Percentiles rank a stretch among this genome's conserved stretches.
Evolutionary conservation across 2,329 filamentous ascomycete genomes (phyloP).

Genomic region (Diplodia mutila): DNA sequence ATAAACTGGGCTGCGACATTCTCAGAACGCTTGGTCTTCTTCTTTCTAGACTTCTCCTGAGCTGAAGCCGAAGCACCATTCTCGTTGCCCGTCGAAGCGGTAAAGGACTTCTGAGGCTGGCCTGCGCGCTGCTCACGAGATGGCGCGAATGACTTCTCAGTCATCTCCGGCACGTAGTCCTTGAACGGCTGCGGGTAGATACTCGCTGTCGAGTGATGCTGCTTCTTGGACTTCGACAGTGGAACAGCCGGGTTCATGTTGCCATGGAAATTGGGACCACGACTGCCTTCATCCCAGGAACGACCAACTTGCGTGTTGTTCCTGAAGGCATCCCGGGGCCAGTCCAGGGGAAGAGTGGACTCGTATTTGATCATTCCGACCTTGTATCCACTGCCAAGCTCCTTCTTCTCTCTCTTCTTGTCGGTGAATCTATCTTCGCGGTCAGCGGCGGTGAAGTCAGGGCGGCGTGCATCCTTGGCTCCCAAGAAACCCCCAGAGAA

Average conservation of each 20-base stretch:
- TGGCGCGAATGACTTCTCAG: neutral
- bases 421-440: neutral
- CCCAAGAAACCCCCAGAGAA: slow-evolving; percentile 49
- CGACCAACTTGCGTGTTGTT: slow-evolving; percentile 82
- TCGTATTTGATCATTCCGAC: slow-evolving; percentile 15
- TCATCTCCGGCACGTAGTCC: neutral
- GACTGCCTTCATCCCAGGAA: slow-evolving; percentile 77
- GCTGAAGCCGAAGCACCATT: neutral
- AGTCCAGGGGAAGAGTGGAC: slow-evolving; percentile 17
- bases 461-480: slow-evolving; percentile 37
- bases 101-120: neutral
- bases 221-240: slow-evolving; percentile 1
- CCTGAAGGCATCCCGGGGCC: slow-evolving; percentile 12
- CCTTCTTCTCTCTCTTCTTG: neutral
- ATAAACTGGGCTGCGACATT: neutral
- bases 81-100: neutral
- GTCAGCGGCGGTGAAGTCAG: slow-evolving; percentile 30
- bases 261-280: neutral
- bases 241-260: slow-evolving; percentile 19
- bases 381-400: slow-evolving; percentile 1
- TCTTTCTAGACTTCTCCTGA: neutral
- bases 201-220: slow-evolving; percentile 2
- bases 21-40: neutral
- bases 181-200: slow-evolving; percentile 23
- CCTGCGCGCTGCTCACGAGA: neutral